Evolutionary conservation across 495 filamentous ascomycete species (phyloP).

Genomic region (Hyaloscypha hepaticicola): DNA sequence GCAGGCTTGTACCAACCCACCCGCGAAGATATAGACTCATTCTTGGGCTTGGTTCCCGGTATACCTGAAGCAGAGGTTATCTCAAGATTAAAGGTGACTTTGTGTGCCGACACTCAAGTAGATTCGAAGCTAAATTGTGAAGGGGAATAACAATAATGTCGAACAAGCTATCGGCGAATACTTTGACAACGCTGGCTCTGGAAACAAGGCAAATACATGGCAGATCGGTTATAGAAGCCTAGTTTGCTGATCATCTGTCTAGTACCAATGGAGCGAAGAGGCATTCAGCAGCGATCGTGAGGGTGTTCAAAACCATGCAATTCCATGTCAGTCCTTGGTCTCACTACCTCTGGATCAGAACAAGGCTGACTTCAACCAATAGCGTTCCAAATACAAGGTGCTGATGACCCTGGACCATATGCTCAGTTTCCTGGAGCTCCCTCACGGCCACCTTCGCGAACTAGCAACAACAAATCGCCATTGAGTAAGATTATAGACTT

Average conservation of each 20-base stretch:
- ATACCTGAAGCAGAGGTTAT: conserved; percentile 37
- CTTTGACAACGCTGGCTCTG: conserved; percentile 37
- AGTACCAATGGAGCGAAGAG: conserved; percentile 48
- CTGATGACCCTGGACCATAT: conserved; percentile 45
- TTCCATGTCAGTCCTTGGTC: conserved; percentile 33
- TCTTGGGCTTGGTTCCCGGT: conserved; percentile 34
- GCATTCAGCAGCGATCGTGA: conserved; percentile 46
- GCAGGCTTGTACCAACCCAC: conserved; percentile 27
- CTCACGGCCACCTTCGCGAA: conserved; percentile 68
- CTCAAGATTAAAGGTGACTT: conserved; percentile 40
- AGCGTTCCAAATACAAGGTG: conserved; percentile 59
- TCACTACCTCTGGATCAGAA: neutral
- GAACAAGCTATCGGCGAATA: conserved; percentile 45
- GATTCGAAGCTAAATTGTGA: conserved; percentile 13
- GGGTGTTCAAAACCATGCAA: conserved; percentile 34
- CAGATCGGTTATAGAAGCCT: neutral
- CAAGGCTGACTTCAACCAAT: conserved; percentile 21
- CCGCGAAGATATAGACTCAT: conserved; percentile 30
- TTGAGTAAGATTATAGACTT: conserved; percentile 43
- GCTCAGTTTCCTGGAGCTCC: conserved; percentile 48
- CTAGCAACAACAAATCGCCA: conserved; percentile 52
- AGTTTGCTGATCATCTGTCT: conserved; percentile 4
- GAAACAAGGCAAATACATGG: conserved; percentile 36
- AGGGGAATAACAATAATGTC: conserved; percentile 44
- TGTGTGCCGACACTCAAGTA: neutral